These are phyloP conservation scores for Leucaena leucocephala DNA, from an alignment of 306 rosid genomes.

Conservation along the genomic window DNA sequence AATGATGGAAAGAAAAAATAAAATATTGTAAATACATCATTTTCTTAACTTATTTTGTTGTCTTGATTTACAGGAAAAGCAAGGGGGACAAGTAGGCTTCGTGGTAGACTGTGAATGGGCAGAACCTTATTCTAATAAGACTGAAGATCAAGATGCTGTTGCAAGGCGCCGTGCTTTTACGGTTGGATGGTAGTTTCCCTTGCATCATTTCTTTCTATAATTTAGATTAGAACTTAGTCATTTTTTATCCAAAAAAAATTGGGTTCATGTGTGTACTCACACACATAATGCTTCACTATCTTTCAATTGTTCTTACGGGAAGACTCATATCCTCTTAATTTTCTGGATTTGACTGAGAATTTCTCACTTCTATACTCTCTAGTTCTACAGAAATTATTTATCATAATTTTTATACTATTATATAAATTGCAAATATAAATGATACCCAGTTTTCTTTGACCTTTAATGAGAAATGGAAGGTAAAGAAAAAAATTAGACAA, in stretches of 20 bases:
- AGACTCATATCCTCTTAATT: slow-evolving; percentile 5
- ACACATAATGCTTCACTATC: background rate
- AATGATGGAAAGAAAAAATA: background rate
- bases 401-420: too few relatives aligned
- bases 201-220: slow-evolving; percentile 12
- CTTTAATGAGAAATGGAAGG: slow-evolving; percentile 1
- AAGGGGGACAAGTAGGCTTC: slow-evolving; percentile 82
- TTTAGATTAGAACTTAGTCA: background rate
- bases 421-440: slow-evolving; percentile 6
- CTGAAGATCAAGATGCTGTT: slow-evolving; percentile 77
- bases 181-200: slow-evolving; percentile 74
- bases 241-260: background rate
- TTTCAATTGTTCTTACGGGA: background rate
- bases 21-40: background rate
- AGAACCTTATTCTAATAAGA: slow-evolving; percentile 75
- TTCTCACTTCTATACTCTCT: slow-evolving; percentile 2
- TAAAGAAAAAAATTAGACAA: slow-evolving; percentile 10
- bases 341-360: slow-evolving; percentile 8
- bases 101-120: slow-evolving; percentile 94
- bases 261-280: background rate
- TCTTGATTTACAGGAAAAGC: slow-evolving; percentile 59
- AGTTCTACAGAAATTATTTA: too few relatives aligned
- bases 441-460: slow-evolving; percentile 12
- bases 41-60: slow-evolving; percentile 19
- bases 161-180: slow-evolving; percentile 91